Percentiles rank a stretch among this genome's conserved stretches.
Conservation (phyloP, 305 asterid species). For the Caryopteris hybrid region DNA sequence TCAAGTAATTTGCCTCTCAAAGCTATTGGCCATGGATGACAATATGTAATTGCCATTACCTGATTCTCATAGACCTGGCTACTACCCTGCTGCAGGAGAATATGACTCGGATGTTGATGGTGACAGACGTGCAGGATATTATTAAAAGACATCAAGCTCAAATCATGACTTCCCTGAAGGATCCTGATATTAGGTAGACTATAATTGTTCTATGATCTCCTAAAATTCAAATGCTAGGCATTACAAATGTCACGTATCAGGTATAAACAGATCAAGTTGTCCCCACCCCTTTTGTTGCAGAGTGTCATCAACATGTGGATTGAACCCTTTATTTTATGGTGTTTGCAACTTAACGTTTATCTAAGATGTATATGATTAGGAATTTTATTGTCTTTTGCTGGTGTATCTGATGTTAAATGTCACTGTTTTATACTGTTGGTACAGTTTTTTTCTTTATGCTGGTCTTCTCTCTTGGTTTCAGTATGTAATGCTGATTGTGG, state of each 20-base stretch:
- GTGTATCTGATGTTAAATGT: not conserved
- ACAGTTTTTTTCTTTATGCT: not conserved
- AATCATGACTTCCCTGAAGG: conserved; percentile 85
- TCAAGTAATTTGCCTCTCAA: conserved; percentile 8
- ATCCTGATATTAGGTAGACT: conserved; percentile 86
- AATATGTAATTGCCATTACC: conserved; percentile 10
- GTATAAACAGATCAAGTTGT: conserved; percentile 8
- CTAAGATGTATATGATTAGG: not conserved
- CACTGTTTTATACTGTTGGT: not conserved
- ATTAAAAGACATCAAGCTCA: conserved; percentile 95
- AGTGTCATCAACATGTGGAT: not conserved
- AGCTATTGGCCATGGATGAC: not conserved
- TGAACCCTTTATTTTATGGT: not conserved
- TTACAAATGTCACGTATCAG: not conserved
- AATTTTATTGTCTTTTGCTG: not conserved
- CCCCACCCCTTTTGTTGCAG: conserved; percentile 20
- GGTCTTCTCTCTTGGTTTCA: not conserved
- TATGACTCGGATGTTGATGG: conserved; percentile 95
- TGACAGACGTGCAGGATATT: conserved; percentile 85
- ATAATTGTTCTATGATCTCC: conserved; percentile 15
- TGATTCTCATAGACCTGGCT: conserved; percentile 25
- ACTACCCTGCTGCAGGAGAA: conserved; percentile 61
- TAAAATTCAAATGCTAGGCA: not conserved
- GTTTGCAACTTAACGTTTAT: not conserved
- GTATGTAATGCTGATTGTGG: not conserved